phyloP scores from a whole-genome alignment of 768 basidiomycete species.

The Clitopilus passeckerianus region DNA sequence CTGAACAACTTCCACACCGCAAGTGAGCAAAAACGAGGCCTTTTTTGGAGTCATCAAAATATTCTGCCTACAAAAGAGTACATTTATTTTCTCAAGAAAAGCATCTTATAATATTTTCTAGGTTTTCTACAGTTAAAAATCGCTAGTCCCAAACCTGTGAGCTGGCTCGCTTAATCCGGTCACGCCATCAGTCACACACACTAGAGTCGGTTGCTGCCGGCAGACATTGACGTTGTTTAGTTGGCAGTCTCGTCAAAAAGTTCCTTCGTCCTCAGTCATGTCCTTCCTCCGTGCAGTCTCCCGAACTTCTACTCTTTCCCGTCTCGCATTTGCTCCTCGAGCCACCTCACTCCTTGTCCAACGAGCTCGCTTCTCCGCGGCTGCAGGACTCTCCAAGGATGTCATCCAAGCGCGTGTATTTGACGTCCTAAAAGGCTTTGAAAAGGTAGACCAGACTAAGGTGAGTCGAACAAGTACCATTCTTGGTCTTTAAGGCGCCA shows the following conservation, averaged over 20 bases:
- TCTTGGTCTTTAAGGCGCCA: neutral
- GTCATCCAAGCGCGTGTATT: conserved; percentile 71
- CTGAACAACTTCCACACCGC: neutral
- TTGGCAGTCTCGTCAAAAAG: conserved; percentile 1
- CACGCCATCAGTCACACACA: neutral
- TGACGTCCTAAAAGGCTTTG: conserved; percentile 83
- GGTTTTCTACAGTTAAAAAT: too few species aligned
- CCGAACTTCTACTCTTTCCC: conserved; percentile 38
- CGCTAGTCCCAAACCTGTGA: neutral
- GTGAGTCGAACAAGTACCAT: conserved; percentile 25
- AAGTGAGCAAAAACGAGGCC: neutral
- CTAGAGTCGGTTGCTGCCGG: neutral
- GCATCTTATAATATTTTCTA: too few species aligned
- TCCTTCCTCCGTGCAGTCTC: conserved; percentile 50
- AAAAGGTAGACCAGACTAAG: conserved; percentile 80
- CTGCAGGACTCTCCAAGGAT: conserved; percentile 59
- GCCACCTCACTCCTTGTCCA: conserved; percentile 31
- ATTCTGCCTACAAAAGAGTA: too few species aligned
- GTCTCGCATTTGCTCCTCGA: conserved; percentile 30
- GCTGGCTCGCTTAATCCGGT: neutral
- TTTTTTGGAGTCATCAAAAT: too few species aligned
- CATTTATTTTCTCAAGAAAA: too few species aligned
- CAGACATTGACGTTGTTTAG: conserved; percentile 1
- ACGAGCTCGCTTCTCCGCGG: conserved; percentile 59
- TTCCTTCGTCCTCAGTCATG: conserved; percentile 26